These are phyloP conservation scores for Scedosporium aurantiacum DNA, from an alignment of 2,329 filamentous ascomycete species.

Conservation along the genomic window DNA sequence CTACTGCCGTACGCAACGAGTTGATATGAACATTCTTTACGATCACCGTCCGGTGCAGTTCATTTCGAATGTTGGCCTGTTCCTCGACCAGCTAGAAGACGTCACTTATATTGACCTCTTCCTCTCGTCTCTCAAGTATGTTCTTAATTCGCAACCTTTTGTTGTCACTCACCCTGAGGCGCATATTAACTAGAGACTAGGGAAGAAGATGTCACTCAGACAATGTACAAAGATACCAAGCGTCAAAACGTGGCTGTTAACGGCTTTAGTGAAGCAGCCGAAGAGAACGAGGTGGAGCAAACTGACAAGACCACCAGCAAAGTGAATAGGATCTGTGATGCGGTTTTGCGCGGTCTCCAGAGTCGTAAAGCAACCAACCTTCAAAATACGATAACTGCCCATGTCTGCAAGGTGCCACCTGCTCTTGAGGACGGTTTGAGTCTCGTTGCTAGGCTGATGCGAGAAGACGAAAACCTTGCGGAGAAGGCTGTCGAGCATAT, in stretches of 20 bases:
- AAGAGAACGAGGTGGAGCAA: neutral
- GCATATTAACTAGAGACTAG: constrained; percentile 28
- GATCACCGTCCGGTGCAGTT: constrained; percentile 88
- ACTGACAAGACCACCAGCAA: constrained; percentile 36
- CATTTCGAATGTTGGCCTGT: constrained; percentile 60
- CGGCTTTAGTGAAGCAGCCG: neutral
- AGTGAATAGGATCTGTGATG: constrained; percentile 80
- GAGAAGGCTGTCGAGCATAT: constrained; percentile 93
- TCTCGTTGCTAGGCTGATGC: constrained; percentile 66
- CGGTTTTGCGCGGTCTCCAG: constrained; percentile 60
- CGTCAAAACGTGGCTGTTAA: constrained; percentile 19
- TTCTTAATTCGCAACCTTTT: neutral
- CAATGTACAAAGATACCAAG: constrained; percentile 84
- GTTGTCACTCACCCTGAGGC: neutral
- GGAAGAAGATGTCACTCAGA: constrained; percentile 85
- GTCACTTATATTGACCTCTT: constrained; percentile 82
- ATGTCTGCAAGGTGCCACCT: constrained; percentile 87
- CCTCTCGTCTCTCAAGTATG: constrained; percentile 69
- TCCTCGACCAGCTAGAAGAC: constrained; percentile 76
- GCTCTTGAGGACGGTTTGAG: constrained; percentile 75
- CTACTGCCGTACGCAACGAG: constrained; percentile 81
- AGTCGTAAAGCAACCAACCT: constrained; percentile 53
- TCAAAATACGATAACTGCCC: constrained; percentile 87
- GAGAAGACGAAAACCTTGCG: constrained; percentile 57
- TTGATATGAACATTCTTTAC: constrained; percentile 96